Evolutionary conservation across 441 rosid genomes (phyloP), one percentile per base, ranked within the genome.

Genomic region (Euphorbia schlechtendalii): DNA sequence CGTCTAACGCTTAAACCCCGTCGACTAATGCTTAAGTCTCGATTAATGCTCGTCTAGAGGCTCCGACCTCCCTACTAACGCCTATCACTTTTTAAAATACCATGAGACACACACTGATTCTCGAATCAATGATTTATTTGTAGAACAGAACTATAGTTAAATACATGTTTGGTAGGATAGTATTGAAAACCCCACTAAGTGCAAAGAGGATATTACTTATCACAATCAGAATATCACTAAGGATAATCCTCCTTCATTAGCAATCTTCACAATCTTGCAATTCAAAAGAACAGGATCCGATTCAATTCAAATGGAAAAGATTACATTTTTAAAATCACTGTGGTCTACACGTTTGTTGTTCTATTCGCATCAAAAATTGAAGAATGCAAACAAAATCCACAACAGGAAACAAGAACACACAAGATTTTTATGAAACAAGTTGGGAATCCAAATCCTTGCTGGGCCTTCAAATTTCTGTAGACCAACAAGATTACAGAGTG

Each of bases 361-460:
- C 1, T 43, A 43, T 12, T 52, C 12, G 10, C 28, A 54, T 18
- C 55, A 51, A 7, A 51, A 6, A 5, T 18, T 51, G 25, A 18
- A 51, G 55, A 51, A 51, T 18, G 55, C 55, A 54, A 54, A 24
- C n/a, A 54, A 25, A 24, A 54, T 54, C 9, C 27, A 54, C 8
- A 54, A 54, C 58, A 54, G n/a, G 8, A 25, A 24, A 54, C 58
- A 12, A 51, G 55, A 51, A 18, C 22, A 18, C 22, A 18, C 55
- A 51, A 54, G 58, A 54, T 36, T 58, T 11, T 34, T n/a, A n/a
- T 30, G 20, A 15, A 4, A 27, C 17, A 2, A 34, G 20, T 30
- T 63, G 45, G 57, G 4, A 18, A n/a, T 63, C 57, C 43, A 11
- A 18, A n/a, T 63, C 57, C 43, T 63, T 63, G 56, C 45, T 53